Percentiles rank a stretch among this genome's conserved stretches.
These are phyloP conservation scores for Cochlearia excelsa DNA, from an alignment of 345 rosid genomes.

Conservation along the genomic window DNA sequence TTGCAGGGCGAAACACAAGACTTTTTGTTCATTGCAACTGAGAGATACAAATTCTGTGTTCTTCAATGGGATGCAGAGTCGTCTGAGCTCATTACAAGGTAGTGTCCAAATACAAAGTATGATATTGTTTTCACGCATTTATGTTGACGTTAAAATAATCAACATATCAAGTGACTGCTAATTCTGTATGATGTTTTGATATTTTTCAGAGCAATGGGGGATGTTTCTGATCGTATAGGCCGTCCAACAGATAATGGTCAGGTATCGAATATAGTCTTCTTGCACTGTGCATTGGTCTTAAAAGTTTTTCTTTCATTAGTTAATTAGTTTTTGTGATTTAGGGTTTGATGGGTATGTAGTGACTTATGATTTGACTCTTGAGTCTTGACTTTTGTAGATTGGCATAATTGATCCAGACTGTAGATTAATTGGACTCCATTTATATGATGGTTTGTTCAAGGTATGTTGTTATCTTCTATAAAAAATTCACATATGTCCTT, in stretches of 20 bases:
- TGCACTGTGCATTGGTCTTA: constrained; percentile 12
- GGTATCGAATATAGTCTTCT: constrained; percentile 42
- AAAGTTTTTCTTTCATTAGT: not conserved
- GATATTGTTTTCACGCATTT: not conserved
- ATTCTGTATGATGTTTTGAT: constrained; percentile 10
- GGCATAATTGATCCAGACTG: constrained; percentile 97
- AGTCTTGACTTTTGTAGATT: constrained; percentile 44
- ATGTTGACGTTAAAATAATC: constrained; percentile 1
- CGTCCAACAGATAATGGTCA: constrained; percentile 97
- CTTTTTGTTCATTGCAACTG: constrained; percentile 89
- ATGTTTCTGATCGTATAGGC: constrained; percentile 95
- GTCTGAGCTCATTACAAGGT: constrained; percentile 94
- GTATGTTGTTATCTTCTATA: constrained; percentile 34
- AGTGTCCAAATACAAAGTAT: not conserved
- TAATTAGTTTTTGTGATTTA: not conserved
- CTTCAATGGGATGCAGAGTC: constrained; percentile 94
- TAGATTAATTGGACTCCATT: constrained; percentile 93
- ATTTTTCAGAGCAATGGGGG: constrained; percentile 89
- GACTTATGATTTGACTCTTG: not conserved
- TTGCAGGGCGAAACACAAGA: constrained; percentile 92
- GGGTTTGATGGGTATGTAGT: constrained; percentile 7
- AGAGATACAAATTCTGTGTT: constrained; percentile 94
- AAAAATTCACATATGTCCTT: constrained; percentile 1
- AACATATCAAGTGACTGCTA: constrained; percentile 12
- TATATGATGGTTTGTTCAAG: constrained; percentile 98